phyloP scores from a whole-genome alignment of 169 alveolate genomes.

The Sarcocystis neurona region DNA sequence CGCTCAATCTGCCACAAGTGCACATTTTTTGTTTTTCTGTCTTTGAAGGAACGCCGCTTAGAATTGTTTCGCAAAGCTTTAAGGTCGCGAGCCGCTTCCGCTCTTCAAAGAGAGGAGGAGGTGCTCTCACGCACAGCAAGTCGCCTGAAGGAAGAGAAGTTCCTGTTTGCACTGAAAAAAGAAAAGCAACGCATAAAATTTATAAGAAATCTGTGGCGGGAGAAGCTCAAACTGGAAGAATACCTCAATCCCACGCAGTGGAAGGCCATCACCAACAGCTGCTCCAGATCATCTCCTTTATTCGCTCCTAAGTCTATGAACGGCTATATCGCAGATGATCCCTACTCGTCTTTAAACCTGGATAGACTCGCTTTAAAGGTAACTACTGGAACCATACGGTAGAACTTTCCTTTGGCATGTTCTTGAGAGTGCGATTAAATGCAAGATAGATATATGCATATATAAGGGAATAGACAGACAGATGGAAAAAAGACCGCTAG shows the following conservation, averaged over 20 bases:
- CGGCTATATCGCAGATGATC: slow-evolving; percentile 22
- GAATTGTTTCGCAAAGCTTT: neutral
- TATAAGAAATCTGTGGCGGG: slow-evolving; percentile 5
- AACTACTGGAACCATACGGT: too few species aligned
- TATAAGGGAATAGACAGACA: too few species aligned
- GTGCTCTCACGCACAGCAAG: neutral
- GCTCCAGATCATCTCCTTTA: neutral
- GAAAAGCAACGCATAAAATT: neutral
- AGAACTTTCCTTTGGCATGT: too few species aligned
- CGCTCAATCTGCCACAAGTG: too few species aligned
- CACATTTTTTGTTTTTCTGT: too few species aligned
- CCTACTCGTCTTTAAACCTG: neutral
- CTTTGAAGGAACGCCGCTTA: slow-evolving; percentile 7
- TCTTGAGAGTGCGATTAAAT: too few species aligned
- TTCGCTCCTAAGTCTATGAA: slow-evolving; percentile 26
- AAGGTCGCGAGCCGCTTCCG: neutral
- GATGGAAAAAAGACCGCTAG: too few species aligned
- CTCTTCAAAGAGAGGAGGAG: neutral
- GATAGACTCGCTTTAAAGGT: neutral
- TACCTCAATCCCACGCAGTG: neutral
- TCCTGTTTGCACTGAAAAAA: neutral
- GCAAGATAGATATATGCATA: too few species aligned
- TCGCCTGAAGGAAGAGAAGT: neutral
- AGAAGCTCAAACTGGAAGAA: neutral
- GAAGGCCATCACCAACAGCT: slow-evolving; percentile 15